A percentile compares a stretch with the other conserved stretches of the same genome.
phyloP scores from a whole-genome alignment of 495 filamentous ascomycete species.

The Arthonia radiata region DNA sequence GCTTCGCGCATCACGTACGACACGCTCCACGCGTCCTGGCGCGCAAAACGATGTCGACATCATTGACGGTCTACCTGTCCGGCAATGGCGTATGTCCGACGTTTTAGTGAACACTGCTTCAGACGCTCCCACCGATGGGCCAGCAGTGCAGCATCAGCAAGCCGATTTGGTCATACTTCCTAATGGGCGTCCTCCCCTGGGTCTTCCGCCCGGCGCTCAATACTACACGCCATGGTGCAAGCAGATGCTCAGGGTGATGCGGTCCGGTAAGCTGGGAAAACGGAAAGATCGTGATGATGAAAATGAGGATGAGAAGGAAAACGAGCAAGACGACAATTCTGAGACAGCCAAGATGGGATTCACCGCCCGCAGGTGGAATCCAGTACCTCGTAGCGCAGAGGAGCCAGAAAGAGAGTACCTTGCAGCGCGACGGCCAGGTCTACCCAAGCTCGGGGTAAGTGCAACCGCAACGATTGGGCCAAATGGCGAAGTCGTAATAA shows the following conservation, averaged over 20 bases:
- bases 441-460: no score
- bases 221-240: constrained; percentile 55
- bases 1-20: constrained; percentile 34
- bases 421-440: constrained; percentile 65
- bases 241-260: constrained; percentile 52
- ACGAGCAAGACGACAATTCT: constrained; percentile 18
- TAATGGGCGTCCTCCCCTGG: no score
- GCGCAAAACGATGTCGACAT: constrained; percentile 75
- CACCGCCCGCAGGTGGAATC: constrained; percentile 51
- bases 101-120: no score
- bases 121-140: no score
- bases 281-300: constrained; percentile 19
- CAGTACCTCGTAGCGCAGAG: constrained; percentile 53
- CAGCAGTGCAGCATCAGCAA: no score
- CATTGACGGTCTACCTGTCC: constrained; percentile 80
- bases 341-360: constrained; percentile 34
- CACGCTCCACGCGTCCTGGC: constrained; percentile 31
- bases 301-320: constrained; percentile 18
- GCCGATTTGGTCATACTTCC: no score
- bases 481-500: no score
- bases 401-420: constrained; percentile 53
- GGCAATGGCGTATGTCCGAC: constrained; percentile 84
- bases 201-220: constrained; percentile 69
- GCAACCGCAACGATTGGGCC: no score
- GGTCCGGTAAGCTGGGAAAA: constrained; percentile 47